These are phyloP conservation scores for Cornus suecica DNA, from an alignment of 148 eudicot genomes.

Conservation along the genomic window DNA sequence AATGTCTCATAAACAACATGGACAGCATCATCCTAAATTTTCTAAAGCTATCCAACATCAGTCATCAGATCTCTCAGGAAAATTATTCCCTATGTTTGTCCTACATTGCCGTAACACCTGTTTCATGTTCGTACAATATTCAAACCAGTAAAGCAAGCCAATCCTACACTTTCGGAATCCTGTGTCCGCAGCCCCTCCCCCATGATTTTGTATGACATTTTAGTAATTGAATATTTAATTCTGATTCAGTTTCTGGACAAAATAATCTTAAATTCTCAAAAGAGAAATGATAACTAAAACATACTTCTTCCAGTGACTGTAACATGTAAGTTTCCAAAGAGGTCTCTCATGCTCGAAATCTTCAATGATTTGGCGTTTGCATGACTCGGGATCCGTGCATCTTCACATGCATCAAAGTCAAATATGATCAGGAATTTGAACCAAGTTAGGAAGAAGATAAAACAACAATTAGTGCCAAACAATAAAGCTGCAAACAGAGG, in stretches of 20 bases:
- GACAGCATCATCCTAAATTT: too few relatives aligned
- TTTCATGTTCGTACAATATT: background rate
- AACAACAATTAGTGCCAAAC: background rate
- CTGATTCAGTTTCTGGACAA: background rate
- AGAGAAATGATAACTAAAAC: conserved; percentile 13
- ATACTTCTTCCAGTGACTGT: conserved; percentile 72
- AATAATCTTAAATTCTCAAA: background rate
- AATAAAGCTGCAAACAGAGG: conserved; percentile 2
- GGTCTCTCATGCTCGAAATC: conserved; percentile 85
- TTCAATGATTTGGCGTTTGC: conserved; percentile 61
- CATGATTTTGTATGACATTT: background rate
- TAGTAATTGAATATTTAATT: background rate
- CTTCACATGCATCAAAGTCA: conserved; percentile 31
- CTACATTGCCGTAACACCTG: background rate
- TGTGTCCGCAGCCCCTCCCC: background rate
- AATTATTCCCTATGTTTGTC: too few relatives aligned
- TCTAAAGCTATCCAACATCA: too few relatives aligned
- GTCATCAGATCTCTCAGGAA: too few relatives aligned
- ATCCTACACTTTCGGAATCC: background rate
- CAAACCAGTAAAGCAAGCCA: background rate
- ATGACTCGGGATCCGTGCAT: conserved; percentile 77
- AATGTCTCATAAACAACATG: too few relatives aligned
- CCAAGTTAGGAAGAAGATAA: background rate
- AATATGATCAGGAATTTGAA: background rate
- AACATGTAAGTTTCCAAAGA: conserved; percentile 95